Evolutionary conservation across 2,329 filamentous ascomycete genomes (phyloP).

Genomic region (Colletotrichum lupini): DNA sequence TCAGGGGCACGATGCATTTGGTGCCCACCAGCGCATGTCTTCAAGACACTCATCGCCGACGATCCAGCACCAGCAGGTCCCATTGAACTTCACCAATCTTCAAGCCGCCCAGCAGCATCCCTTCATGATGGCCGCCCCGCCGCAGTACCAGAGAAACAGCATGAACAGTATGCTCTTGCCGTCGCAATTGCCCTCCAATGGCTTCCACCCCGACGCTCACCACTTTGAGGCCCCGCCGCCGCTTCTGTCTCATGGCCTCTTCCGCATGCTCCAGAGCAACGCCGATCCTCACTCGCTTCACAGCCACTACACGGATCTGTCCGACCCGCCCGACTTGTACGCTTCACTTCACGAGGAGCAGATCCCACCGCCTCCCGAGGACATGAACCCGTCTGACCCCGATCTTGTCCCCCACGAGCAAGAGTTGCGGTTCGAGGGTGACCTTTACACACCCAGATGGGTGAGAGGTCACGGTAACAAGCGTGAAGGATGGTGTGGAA

Average conservation of each 20-base stretch:
- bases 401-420: constrained; percentile 83
- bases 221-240: constrained; percentile 70
- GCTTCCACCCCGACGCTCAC: constrained; percentile 60
- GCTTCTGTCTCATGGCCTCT: constrained; percentile 77
- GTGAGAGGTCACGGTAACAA: constrained; percentile 88
- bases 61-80: constrained; percentile 57
- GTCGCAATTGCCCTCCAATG: constrained; percentile 52
- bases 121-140: constrained; percentile 64
- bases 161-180: constrained; percentile 72
- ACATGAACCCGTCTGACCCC: constrained; percentile 83
- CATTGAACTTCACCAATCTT: constrained; percentile 65
- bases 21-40: constrained; percentile 65
- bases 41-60: constrained; percentile 64
- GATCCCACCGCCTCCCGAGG: constrained; percentile 78
- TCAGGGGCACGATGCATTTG: constrained; percentile 69
- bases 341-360: constrained; percentile 80
- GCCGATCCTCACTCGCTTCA: constrained; percentile 75
- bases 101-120: constrained; percentile 66
- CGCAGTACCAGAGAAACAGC: constrained; percentile 64
- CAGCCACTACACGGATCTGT: constrained; percentile 77
- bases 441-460: constrained; percentile 86
- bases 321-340: constrained; percentile 81
- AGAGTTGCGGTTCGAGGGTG: constrained; percentile 81
- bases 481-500: constrained; percentile 89
- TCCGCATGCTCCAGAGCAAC: constrained; percentile 80